Evolutionary conservation across 2,329 filamentous ascomycete species (phyloP), one percentile per base, ranked within the genome.

Genomic region (Epichloe elymi): DNA sequence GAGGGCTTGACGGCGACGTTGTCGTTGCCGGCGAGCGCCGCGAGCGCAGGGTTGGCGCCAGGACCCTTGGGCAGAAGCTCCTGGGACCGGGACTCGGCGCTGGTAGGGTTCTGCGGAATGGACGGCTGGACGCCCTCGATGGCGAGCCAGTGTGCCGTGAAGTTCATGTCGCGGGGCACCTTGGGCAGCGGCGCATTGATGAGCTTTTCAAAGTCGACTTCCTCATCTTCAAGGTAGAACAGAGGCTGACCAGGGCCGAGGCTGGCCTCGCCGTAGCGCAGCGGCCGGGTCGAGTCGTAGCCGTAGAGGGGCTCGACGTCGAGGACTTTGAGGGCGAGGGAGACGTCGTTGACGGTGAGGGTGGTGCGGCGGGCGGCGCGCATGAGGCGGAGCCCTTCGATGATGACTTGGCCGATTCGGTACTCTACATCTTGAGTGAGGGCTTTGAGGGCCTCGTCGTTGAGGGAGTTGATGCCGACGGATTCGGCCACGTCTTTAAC

Each of bases 171-270:
- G 47, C 91, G 78, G 36, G 93, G 93, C 33, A 98, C 90, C 67
- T 94, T 96, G 26, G 93, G 93, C 58, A 98, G 70, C 4, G 93
- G 88, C 57, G 89, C 89, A 70, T 98, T 98, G 65, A 98, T 96
- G 58, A 98, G 74, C 74, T 97, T 97, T 72, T 98, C 93, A 64
- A 98, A 97, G 68, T 98, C 93, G 50, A 97, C 85, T 72, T 98
- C 93, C 64, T 98, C 93, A 65, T 98, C 93, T 63, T 98, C 93
- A 38, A 98, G 86, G 65, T 98, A 98, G 69, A 91, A 98, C 20
- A 98, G 73, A 49, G 91, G 89, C 68, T 98, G 93, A 10, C 91
- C 90, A 14, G 90, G 89, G 0, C 93, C 93, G 54, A 98, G 73
- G 52, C 87, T 94, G 3, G 93, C 93, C 68, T 98, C 93, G 48